Base-by-base conservation (phyloP, 148 eudicot genomes). In the Limonium bicolor region DNA sequence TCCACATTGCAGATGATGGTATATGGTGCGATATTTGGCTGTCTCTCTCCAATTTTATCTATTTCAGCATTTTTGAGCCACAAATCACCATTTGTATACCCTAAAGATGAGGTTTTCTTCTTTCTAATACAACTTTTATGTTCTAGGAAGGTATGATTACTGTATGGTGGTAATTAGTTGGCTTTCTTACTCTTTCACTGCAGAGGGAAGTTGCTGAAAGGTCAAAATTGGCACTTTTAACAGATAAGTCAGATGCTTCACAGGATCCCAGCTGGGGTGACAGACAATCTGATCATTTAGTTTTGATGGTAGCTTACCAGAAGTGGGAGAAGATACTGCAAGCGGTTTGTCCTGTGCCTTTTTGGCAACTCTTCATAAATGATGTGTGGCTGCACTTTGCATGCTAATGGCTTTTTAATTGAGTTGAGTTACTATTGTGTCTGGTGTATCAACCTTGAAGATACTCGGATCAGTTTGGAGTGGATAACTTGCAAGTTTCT, bases 21-120 rank as follows among this genome's bases (percentile, higher is more conserved):
- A 39, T 88, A 80, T 50, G 94, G 93, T 53, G 83, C 80, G 57
- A 84, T 88, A 62, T 84, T 88, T 61, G 94, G 97, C 51, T 88
- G 97, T 62, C 60, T 88, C 35, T 88, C 97, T 20, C 97, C 97
- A 25, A 69, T 88, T 44, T 93, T 88, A 7, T 80, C 95, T 21
- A 78, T 84, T 55, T 74, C 97, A 38, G 94, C 94, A 46, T 68
- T 88, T 53, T 54, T 88, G 68, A 88, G 97, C 75, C 64, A 88
- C 70, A 88, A 88, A 70, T 81, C 97, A 24, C 97, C 97, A 27
- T 88, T 88, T 75, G 65, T 80, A 23, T 73, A 71, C 37, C 83
- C 92, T 23, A 88, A 80, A 64, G 82, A 84, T 25, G 95, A 88
- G 97, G 97, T 88, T 62, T 32, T n/a, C n/a, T n/a, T 59, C 20